Evolutionary conservation across 495 filamentous ascomycete genomes (phyloP), one percentile per base, ranked within the genome.

Genomic region (Baudoinia panamericana): DNA sequence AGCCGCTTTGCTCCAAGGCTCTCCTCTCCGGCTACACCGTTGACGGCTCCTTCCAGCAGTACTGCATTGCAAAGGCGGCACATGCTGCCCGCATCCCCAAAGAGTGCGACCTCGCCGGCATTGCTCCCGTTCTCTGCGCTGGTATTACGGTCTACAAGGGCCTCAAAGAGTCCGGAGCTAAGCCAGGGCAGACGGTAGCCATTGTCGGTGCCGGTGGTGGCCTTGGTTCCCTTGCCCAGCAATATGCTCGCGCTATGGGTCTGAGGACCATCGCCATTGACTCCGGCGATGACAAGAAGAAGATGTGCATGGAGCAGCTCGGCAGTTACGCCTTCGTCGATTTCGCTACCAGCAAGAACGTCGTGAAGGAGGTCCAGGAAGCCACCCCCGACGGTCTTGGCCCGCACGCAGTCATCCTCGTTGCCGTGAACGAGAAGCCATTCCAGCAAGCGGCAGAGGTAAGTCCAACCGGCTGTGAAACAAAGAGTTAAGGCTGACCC

Each of bases 81-180:
- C 80, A 92, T 57, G 75, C 85, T 4, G 81, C 83, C 12, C 73
- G 76, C 33, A 75, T 95, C 39, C 82, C 81, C 28, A 78, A 88
- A 52, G 69, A 76, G 3, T 64, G 78, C 32, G 64, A 74, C 33
- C 75, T 93, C 17, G 86, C 86, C 52, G 82, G 71, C 13, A 67
- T 85, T 21, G 72, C 86, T 2, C 85, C 85, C 17, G 74, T 92
- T 32, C 71, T 93, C 10, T 45, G 42, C 20, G 42, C 83, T 39
- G 85, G 85, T 57, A 76, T 94, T 56, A 94, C 86, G 16, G 85
- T 90, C 48, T 94, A 93, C 68, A 93, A 92, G 63, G 86, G 82
- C 11, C 57, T 94, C 35, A 93, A 93, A 64, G 83, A 90, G 58
- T 82, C 81, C 2, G 74, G 73, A 9, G 76, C 66, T 0, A 63